Evolutionary conservation across 2,329 filamentous ascomycete species (phyloP).

Genomic region (Scedosporium aurantiacum): DNA sequence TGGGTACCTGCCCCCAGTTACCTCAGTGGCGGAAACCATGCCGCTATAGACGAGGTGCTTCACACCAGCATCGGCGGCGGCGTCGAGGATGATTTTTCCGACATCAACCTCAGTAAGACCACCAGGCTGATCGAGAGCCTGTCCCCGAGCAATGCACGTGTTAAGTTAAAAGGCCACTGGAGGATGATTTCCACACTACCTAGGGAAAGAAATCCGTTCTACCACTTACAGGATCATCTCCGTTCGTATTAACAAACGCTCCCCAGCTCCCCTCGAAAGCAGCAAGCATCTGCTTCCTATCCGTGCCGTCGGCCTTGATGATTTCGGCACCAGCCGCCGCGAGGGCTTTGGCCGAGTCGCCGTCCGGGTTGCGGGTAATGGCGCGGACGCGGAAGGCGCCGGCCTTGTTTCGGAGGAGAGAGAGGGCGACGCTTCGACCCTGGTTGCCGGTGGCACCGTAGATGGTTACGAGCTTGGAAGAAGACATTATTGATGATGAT

Average conservation of each 20-base stretch:
- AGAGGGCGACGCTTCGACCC: conserved; percentile 33
- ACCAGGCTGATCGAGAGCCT: conserved; percentile 15
- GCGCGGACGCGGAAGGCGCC: conserved; percentile 31
- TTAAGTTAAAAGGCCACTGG: too few relatives aligned
- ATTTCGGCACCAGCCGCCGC: conserved; percentile 29
- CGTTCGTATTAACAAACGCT: conserved; percentile 46
- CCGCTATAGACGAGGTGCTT: conserved; percentile 25
- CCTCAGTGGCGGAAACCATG: conserved; percentile 19
- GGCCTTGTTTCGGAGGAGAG: conserved; percentile 24
- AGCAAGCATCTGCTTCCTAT: conserved; percentile 23
- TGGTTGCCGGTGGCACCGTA: conserved; percentile 35
- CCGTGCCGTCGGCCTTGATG: conserved; percentile 31
- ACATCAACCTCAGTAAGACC: conserved; percentile 23
- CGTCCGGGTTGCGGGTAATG: conserved; percentile 30
- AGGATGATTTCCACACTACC: neutral
- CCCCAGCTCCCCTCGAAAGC: conserved; percentile 34
- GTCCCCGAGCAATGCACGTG: conserved; percentile 5
- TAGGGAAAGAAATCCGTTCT: too few relatives aligned
- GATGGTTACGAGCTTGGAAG: conserved; percentile 19
- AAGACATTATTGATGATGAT: conserved; percentile 13
- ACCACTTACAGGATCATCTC: conserved; percentile 21
- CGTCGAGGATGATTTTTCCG: conserved; percentile 22
- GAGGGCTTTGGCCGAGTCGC: conserved; percentile 27
- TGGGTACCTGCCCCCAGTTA: conserved; percentile 21
- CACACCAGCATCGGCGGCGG: conserved; percentile 21